phyloP scores from a whole-genome alignment of 345 rosid species.

The Acer yangbiense region DNA sequence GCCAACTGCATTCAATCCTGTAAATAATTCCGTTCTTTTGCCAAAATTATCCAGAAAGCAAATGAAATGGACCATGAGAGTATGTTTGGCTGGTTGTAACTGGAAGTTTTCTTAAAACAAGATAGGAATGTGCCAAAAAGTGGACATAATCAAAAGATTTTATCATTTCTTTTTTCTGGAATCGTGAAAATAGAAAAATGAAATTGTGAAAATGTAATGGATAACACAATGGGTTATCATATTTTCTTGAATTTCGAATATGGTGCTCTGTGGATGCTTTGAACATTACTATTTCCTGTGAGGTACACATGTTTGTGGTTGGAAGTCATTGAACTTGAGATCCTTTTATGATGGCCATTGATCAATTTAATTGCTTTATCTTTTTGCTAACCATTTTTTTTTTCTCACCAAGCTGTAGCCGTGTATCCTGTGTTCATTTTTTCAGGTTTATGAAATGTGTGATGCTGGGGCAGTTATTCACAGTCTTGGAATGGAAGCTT shows the following conservation, averaged over 20 bases:
- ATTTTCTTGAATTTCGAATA: neutral
- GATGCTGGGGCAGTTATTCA: slow-evolving; percentile 51
- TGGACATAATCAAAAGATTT: neutral
- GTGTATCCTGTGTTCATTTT: neutral
- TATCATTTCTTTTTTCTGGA: neutral
- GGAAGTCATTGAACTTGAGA: neutral
- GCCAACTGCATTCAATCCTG: neutral
- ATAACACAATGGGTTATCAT: neutral
- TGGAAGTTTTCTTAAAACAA: neutral
- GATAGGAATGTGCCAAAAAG: neutral
- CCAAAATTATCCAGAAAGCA: neutral
- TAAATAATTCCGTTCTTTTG: neutral
- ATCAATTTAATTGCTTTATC: neutral
- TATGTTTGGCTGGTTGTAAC: neutral
- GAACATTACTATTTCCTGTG: neutral
- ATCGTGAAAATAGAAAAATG: neutral
- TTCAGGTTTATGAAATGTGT: slow-evolving; percentile 43
- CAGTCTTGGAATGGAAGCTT: slow-evolving; percentile 51
- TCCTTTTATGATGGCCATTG: neutral
- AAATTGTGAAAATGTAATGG: neutral
- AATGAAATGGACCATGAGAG: neutral
- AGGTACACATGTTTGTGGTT: neutral
- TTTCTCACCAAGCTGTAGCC: neutral
- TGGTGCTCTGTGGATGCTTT: neutral
- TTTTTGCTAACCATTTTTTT: neutral